phyloP scores from a whole-genome alignment of 176 grass and related monocot species.

The Thalia dealbata region DNA sequence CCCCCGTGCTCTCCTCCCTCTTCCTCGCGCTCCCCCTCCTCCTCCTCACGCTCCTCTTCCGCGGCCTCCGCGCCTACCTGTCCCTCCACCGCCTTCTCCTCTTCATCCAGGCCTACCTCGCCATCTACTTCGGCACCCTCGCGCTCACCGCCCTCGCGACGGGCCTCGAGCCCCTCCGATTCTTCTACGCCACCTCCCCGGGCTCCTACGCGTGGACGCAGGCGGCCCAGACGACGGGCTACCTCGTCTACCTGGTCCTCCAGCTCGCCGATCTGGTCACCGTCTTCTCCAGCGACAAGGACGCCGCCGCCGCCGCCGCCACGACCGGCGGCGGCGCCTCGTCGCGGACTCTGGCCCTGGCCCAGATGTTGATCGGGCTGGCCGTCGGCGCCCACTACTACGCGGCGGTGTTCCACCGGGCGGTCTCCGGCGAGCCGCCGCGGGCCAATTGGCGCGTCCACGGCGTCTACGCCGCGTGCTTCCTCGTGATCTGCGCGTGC shows the following conservation, averaged over 20 bases:
- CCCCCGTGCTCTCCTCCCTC: conserved; percentile 42
- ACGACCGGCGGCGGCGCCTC: conserved; percentile 18
- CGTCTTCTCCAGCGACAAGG: conserved; percentile 39
- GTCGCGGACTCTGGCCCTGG: conserved; percentile 47
- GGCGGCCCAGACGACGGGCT: conserved; percentile 82
- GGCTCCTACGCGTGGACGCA: conserved; percentile 85
- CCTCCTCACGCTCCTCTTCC: conserved; percentile 61
- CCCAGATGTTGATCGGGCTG: conserved; percentile 86
- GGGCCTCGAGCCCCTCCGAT: conserved; percentile 80
- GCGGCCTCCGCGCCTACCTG: conserved; percentile 54
- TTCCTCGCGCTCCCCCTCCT: conserved; percentile 54
- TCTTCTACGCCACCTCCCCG: conserved; percentile 89
- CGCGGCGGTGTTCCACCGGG: conserved; percentile 87
- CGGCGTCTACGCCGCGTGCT: conserved; percentile 73
- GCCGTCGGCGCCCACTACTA: conserved; percentile 92
- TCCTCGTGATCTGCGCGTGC: conserved; percentile 66
- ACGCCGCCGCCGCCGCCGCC: conserved; percentile 22
- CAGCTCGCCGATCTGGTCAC: conserved; percentile 81
- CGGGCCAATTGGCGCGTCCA: conserved; percentile 90
- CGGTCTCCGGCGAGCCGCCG: conserved; percentile 58
- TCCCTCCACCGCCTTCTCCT: conserved; percentile 57
- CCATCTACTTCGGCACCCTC: conserved; percentile 96
- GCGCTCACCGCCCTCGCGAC: conserved; percentile 53
- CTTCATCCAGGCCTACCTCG: conserved; percentile 88
- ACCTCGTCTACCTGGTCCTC: conserved; percentile 63